phyloP scores from a whole-genome alignment of 495 filamentous ascomycete genomes.

The Penicillium manginii region DNA sequence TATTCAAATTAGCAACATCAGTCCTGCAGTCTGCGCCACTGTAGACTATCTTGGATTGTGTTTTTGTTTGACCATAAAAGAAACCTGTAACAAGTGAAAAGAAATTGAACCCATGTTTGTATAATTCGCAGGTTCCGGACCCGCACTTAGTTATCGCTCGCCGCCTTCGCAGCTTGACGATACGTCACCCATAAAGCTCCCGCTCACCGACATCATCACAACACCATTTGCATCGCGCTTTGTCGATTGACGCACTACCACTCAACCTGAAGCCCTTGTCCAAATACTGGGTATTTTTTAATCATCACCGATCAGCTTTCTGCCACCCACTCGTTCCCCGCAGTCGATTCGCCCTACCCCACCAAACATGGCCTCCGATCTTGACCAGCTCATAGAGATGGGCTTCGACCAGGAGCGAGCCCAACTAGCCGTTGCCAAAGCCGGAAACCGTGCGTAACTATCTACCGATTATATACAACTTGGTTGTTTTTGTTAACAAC shows the following conservation, averaged over 20 bases:
- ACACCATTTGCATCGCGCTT: conserved; percentile 1
- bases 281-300: too few relatives aligned
- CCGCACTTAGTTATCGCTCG: conserved; percentile 30
- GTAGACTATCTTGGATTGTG: too few relatives aligned
- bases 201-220: conserved; percentile 11
- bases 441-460: conserved; percentile 67
- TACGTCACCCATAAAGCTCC: conserved; percentile 34
- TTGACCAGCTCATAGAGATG: conserved; percentile 88
- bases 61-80: too few relatives aligned
- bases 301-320: background rate
- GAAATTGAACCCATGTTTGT: too few relatives aligned
- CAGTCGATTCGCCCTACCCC: conserved; percentile 6
- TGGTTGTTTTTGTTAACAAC: conserved; percentile 5
- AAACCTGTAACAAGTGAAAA: too few relatives aligned
- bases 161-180: conserved; percentile 29
- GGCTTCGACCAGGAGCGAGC: conserved; percentile 85
- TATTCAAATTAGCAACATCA: too few relatives aligned
- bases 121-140: background rate
- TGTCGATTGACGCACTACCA: background rate
- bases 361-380: conserved; percentile 67
- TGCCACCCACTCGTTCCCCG: background rate
- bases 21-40: too few relatives aligned
- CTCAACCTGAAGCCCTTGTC: background rate
- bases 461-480: background rate
- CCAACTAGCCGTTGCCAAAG: conserved; percentile 78